A percentile compares a stretch with the other conserved stretches of the same genome.
These are phyloP conservation scores for Penicillium concentricum DNA, from an alignment of 2,329 filamentous ascomycete genomes.

Conservation along the genomic window DNA sequence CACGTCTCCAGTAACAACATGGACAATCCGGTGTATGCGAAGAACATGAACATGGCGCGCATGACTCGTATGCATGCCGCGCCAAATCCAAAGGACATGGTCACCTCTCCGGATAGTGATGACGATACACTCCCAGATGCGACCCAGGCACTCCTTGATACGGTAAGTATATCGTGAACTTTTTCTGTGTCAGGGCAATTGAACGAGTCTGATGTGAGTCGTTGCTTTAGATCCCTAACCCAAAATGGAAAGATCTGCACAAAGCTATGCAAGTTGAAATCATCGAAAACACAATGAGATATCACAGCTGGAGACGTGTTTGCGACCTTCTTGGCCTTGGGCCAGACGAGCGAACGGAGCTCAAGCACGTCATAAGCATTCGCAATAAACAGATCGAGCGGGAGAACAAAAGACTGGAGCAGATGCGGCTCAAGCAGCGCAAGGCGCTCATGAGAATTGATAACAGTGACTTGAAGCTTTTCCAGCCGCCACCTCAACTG, in stretches of 20 bases:
- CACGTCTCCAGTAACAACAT: conserved; percentile 29
- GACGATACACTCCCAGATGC: conserved; percentile 8
- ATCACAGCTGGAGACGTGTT: conserved; percentile 20
- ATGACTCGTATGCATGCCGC: neutral
- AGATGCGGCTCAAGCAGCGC: conserved; percentile 39
- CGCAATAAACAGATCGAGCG: conserved; percentile 28
- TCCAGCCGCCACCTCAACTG: conserved; percentile 26
- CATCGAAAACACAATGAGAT: conserved; percentile 30
- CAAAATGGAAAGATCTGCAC: conserved; percentile 35
- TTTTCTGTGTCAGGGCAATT: neutral
- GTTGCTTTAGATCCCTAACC: conserved; percentile 11
- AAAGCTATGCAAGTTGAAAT: conserved; percentile 38
- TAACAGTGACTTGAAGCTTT: conserved; percentile 27
- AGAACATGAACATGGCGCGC: conserved; percentile 29
- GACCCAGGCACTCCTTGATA: conserved; percentile 7
- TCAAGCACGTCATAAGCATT: conserved; percentile 15
- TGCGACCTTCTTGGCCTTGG: conserved; percentile 28
- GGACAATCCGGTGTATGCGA: conserved; percentile 27
- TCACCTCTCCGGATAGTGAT: conserved; percentile 24
- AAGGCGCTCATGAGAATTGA: conserved; percentile 32
- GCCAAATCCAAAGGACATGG: neutral
- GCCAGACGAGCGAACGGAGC: conserved; percentile 19
- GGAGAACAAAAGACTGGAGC: conserved; percentile 30
- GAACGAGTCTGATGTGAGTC: neutral
- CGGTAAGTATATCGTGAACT: neutral